Evolutionary conservation across 2,329 filamentous ascomycete species (phyloP).

Genomic region (Rhinocladiella similis): DNA sequence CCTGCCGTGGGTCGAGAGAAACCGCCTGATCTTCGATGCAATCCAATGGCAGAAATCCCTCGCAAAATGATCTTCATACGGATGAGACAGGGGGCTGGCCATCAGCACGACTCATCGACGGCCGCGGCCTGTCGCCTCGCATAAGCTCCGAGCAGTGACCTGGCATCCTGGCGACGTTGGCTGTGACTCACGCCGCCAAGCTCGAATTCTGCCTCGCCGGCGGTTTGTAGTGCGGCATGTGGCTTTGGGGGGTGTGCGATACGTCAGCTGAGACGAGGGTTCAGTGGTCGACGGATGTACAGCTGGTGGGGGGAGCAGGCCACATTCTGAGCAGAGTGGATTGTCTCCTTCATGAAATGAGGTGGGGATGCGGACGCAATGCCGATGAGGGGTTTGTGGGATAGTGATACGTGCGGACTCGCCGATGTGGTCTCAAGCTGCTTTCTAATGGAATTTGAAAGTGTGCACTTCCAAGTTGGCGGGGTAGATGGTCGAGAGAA

Average conservation of each 20-base stretch:
- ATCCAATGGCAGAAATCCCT: no score
- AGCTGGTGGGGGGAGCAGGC: no score
- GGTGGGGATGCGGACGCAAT: not conserved
- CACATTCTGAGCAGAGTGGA: not conserved
- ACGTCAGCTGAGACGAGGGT: not conserved
- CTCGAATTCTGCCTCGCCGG: constrained; percentile 2
- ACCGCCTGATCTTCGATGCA: not conserved
- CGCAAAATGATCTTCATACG: not conserved
- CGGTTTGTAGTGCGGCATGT: constrained; percentile 3
- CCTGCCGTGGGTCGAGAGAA: no score
- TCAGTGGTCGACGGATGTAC: constrained; percentile 2
- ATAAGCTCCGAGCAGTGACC: constrained; percentile 1
- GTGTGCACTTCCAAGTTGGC: not conserved
- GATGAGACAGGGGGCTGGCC: not conserved
- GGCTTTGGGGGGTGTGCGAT: not conserved
- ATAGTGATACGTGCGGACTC: not conserved
- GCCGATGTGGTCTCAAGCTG: not conserved
- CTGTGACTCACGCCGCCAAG: not conserved
- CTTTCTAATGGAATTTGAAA: not conserved
- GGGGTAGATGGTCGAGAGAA: not conserved
- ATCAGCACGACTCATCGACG: not conserved
- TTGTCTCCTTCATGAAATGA: constrained; percentile 1
- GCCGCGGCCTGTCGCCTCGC: not conserved
- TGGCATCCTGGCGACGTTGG: not conserved
- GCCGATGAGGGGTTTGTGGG: constrained; percentile 1